Conservation (phyloP, 345 rosid species). For the thale cress (Arabidopsis thaliana) region TAIR10.1 NC_003076.8:22032001-22032500, state of each 20-base stretch:
- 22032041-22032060: slow-evolving; percentile 9
- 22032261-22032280: background rate
- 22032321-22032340: background rate
- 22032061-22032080: background rate
- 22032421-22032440: background rate
- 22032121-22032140: slow-evolving; percentile 8
- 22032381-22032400: slow-evolving; percentile 6
- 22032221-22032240: slow-evolving; percentile 27
- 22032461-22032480: slow-evolving; percentile 19
- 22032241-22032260: slow-evolving; percentile 16
- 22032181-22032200: background rate
- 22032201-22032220: slow-evolving; percentile 36
- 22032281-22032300: background rate
- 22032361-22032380: background rate
- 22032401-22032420: slow-evolving; percentile 1
- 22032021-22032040: background rate
- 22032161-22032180: slow-evolving; percentile 1
- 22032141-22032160: slow-evolving; percentile 11
- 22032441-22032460: background rate
- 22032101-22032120: slow-evolving; percentile 36
- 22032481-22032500: background rate
- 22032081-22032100: slow-evolving; percentile 44
- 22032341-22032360: background rate
- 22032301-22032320: background rate
- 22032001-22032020: slow-evolving; percentile 20